A percentile compares a stretch with the other conserved stretches of the same genome.
phyloP scores from a whole-genome alignment of 2,329 filamentous ascomycete species.

The Thelonectria discophora region DNA sequence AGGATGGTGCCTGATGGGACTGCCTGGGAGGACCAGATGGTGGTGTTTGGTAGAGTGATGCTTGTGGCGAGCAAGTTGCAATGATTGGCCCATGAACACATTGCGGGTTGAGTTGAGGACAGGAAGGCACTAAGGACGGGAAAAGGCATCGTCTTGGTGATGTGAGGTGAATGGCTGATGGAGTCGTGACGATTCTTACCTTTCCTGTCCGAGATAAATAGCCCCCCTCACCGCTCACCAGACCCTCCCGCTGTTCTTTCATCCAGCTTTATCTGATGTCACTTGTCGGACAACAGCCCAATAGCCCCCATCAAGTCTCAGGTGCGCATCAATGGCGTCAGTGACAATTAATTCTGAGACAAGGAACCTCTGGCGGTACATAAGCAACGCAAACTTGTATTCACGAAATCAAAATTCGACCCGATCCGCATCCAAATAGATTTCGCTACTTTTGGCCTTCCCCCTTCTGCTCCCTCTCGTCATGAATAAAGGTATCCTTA shows the following conservation, averaged over 20 bases:
- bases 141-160: background rate
- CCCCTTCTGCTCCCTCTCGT: conserved; percentile 10
- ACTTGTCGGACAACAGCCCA: background rate
- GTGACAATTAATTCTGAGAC: background rate
- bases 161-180: background rate
- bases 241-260: background rate
- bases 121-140: background rate
- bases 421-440: too few species aligned
- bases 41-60: background rate
- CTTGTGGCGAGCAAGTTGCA: background rate
- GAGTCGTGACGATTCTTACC: background rate
- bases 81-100: background rate
- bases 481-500: background rate
- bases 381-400: too few species aligned
- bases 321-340: background rate
- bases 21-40: background rate
- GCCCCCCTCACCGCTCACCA: background rate
- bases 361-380: background rate
- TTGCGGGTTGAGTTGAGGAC: background rate
- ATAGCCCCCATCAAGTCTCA: background rate
- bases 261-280: background rate
- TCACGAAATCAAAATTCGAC: too few species aligned
- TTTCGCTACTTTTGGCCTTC: background rate
- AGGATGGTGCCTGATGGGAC: conserved; percentile 1
- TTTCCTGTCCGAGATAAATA: background rate